Conservation (phyloP, 2,329 filamentous ascomycete genomes). For the Fusarium sp. region DNA sequence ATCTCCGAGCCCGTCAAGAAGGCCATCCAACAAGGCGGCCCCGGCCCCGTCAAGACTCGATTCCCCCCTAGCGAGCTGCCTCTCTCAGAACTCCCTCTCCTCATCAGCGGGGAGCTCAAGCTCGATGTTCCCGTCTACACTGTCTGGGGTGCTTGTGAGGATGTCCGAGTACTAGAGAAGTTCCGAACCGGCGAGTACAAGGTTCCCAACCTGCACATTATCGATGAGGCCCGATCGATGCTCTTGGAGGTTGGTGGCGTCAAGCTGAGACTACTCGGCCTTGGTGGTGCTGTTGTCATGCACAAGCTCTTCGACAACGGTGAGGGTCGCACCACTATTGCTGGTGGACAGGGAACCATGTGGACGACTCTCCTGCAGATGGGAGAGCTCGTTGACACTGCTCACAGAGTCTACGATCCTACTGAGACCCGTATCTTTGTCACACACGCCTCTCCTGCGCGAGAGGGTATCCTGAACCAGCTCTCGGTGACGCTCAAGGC, state of each 20-base stretch:
- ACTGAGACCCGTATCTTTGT: constrained; percentile 97
- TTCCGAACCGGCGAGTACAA: constrained; percentile 98
- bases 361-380: constrained; percentile 99
- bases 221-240: constrained; percentile 97
- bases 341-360: constrained; percentile 98
- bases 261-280: constrained; percentile 91
- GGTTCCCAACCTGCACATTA: constrained; percentile 96
- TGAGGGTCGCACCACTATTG: constrained; percentile 96
- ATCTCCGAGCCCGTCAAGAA: constrained; percentile 83
- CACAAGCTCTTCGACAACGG: constrained; percentile 99
- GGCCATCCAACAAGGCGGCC: constrained; percentile 72
- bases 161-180: constrained; percentile 96
- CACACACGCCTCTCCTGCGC: constrained; percentile 95
- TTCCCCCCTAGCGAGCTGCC: constrained; percentile 86
- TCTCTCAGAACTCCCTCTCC: constrained; percentile 90
- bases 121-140: constrained; percentile 98
- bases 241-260: constrained; percentile 94
- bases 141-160: constrained; percentile 98
- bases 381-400: constrained; percentile 97
- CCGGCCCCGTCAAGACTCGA: constrained; percentile 85
- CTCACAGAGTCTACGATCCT: constrained; percentile 97
- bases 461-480: constrained; percentile 97
- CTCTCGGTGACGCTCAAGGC: constrained; percentile 97
- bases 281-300: constrained; percentile 98
- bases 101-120: constrained; percentile 88